Evolutionary conservation across 83 land plant species (phyloP).

Genomic region (Picea engelmannii): DNA sequence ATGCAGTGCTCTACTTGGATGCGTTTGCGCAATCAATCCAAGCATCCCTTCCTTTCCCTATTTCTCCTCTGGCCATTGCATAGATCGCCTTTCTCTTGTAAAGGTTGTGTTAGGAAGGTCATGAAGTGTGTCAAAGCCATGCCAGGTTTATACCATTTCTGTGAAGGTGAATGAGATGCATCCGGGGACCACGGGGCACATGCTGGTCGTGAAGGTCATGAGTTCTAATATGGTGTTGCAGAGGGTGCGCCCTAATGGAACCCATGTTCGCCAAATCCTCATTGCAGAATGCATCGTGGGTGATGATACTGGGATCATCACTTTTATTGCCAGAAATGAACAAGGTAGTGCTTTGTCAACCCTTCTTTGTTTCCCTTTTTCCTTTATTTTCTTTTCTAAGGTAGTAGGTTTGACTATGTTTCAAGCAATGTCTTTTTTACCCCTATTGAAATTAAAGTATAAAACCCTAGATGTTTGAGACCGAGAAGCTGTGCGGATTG

Average conservation of each 20-base stretch:
- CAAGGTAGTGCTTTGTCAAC: conserved; percentile 25
- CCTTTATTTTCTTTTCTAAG: no score
- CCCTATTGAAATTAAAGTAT: no score
- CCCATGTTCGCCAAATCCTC: conserved; percentile 17
- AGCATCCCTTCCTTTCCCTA: no score
- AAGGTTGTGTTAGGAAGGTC: conserved; percentile 59
- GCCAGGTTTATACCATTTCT: conserved; percentile 26
- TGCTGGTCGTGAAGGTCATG: conserved; percentile 17
- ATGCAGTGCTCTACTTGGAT: no score
- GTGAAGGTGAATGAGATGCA: conserved; percentile 18
- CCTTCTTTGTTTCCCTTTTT: no score
- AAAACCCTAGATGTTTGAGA: no score
- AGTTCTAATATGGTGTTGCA: conserved; percentile 19
- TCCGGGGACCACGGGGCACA: conserved; percentile 20
- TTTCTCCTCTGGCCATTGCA: no score
- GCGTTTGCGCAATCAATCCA: no score
- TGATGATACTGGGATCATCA: conserved; percentile 43
- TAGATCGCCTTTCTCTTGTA: conserved; percentile 20
- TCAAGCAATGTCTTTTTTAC: no score
- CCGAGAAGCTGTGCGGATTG: no score
- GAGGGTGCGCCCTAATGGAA: conserved; percentile 6
- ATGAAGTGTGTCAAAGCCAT: conserved; percentile 25
- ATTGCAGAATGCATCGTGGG: conserved; percentile 47
- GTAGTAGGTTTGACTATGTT: no score
- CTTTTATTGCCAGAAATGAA: conserved; percentile 48